A percentile compares a stretch with the other conserved stretches of the same genome.
These are phyloP conservation scores for Linum tenue DNA, from an alignment of 345 rosid species.

Conservation along the genomic window DNA sequence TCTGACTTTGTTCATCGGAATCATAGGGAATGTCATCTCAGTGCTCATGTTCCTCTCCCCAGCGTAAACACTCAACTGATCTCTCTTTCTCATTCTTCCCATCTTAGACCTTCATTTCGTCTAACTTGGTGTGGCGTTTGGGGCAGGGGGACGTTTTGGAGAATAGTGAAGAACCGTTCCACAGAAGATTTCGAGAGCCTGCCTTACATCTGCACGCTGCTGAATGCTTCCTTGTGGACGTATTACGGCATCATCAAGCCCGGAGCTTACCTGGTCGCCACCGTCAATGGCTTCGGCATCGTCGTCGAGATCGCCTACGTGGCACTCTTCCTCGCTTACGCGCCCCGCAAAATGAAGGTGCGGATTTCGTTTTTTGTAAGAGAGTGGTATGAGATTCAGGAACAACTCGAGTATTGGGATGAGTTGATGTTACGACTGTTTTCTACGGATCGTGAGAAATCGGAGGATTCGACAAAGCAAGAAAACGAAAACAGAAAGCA, in stretches of 20 bases:
- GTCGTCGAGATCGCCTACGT: conserved; percentile 45
- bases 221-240: conserved; percentile 63
- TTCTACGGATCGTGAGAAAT: no score
- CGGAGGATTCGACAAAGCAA: no score
- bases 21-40: conserved; percentile 55
- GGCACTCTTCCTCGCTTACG: conserved; percentile 41
- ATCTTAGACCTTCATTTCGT: neutral
- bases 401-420: no score
- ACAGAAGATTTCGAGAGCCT: conserved; percentile 66
- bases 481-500: no score
- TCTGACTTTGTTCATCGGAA: no score
- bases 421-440: no score
- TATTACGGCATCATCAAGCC: conserved; percentile 67
- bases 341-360: conserved; percentile 38
- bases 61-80: conserved; percentile 24
- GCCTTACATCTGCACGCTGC: conserved; percentile 62
- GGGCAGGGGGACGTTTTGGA: conserved; percentile 46
- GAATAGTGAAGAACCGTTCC: conserved; percentile 37
- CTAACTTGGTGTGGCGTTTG: no score
- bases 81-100: neutral
- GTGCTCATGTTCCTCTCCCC: conserved; percentile 73
- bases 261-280: conserved; percentile 56
- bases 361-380: neutral
- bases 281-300: conserved; percentile 67
- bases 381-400: no score